Base-by-base conservation (phyloP, 2,329 filamentous ascomycete genomes). In the Knufia fluminis region DNA sequence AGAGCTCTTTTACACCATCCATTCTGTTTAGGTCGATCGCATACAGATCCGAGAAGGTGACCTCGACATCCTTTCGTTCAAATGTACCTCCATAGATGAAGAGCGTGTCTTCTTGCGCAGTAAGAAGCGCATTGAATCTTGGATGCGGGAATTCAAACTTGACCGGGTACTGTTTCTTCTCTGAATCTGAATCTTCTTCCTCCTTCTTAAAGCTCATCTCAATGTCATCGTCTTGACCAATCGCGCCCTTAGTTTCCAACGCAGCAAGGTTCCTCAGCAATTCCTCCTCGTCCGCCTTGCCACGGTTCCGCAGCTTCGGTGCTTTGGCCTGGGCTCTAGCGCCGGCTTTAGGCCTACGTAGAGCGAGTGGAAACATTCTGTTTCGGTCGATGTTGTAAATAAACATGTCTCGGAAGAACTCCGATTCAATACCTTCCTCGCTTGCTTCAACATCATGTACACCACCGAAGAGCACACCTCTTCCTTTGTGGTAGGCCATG, bases 351-450 rank as follows among this genome's bases (percentile, higher is more conserved):
- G 87, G 79, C 58, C 88, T 86, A 46, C 90, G 77, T 40, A 97
- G 71, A 8, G 73, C 72, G 39, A 97, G 73, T 1, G 85, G 86
- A 72, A 97, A 96, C 71, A 95, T 97, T 7, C 92, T 78, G 64
- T 98, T 98, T 52, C 91, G 80, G 61, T 97, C 92, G 54, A 95
- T 82, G 62, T 94, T 96, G 87, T 90, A 97, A 3, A 90, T 86
- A 61, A 86, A 94, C 20, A 97, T 69, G 49, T 83, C 79, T 60
- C 96, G 91, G 71, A 97, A 98, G 68, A 98, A 98, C 65, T 96
- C 90, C 62, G 87, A 94, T 48, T 98, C 91, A 57, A 98, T 94
- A 2, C 86, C 89, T 65, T 98, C 92, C 64, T 95, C 90, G 56
- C 80, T 91, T 63, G 90, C 79, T 65, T 94, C 88, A 0, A 94